A percentile compares a stretch with the other conserved stretches of the same genome.
Conservation (phyloP, 768 basidiomycete species). For the Pluteus cervinus region DNA sequence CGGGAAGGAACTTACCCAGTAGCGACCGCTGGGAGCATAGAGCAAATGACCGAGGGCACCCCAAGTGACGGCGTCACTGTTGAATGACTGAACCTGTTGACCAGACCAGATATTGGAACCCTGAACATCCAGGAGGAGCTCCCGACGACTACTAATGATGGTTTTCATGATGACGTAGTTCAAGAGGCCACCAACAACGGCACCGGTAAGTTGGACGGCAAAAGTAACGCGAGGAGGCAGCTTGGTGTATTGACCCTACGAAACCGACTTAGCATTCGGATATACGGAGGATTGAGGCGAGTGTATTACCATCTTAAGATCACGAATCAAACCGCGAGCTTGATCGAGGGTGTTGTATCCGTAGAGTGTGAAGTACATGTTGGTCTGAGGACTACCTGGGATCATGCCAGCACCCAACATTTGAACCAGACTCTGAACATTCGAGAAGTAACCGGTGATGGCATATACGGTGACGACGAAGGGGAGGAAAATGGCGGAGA, state of each 20-base stretch:
- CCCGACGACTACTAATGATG: slow-evolving; percentile 41
- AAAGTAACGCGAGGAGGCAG: slow-evolving; percentile 62
- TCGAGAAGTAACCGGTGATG: slow-evolving; percentile 39
- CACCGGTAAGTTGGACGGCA: slow-evolving; percentile 49
- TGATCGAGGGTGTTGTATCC: slow-evolving; percentile 44
- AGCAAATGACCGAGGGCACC: slow-evolving; percentile 46
- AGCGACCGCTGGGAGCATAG: slow-evolving; percentile 39
- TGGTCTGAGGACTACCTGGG: slow-evolving; percentile 44
- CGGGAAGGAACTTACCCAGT: slow-evolving; percentile 27
- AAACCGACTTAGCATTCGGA: background rate
- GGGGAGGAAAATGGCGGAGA: slow-evolving; percentile 42
- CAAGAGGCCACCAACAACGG: slow-evolving; percentile 38
- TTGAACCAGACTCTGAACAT: slow-evolving; percentile 32
- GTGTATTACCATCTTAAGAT: slow-evolving; percentile 43
- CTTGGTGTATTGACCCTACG: slow-evolving; percentile 41
- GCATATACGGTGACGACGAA: slow-evolving; percentile 51
- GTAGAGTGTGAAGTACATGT: slow-evolving; percentile 40
- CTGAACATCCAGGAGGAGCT: slow-evolving; percentile 42
- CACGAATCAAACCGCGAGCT: slow-evolving; percentile 46
- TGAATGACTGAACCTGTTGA: slow-evolving; percentile 20
- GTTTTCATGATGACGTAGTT: slow-evolving; percentile 53
- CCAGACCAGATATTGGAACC: slow-evolving; percentile 36
- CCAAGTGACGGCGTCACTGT: slow-evolving; percentile 50
- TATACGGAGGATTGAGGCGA: slow-evolving; percentile 15
- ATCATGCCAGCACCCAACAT: slow-evolving; percentile 45